Base-by-base conservation (phyloP, 257 asterid species). In the Solanum habrochaites region DNA sequence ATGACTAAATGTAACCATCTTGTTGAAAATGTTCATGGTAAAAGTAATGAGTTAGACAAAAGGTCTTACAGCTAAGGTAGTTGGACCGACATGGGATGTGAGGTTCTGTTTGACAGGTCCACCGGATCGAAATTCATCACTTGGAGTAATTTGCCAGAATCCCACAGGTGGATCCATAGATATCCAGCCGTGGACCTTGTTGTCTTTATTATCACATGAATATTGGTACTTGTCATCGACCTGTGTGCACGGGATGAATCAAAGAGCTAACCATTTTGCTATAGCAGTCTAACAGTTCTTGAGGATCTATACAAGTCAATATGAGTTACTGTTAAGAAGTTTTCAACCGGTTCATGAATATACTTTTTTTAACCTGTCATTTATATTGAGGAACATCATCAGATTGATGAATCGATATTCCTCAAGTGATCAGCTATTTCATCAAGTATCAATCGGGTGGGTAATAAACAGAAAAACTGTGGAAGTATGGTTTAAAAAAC, bases 161-260 rank as follows among this genome's bases (percentile, higher is more conserved):
- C 98, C 97, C 40, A 93, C 93, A 6, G 88, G 80, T 18, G 92
- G 93, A 82, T 93, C 93, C 94, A 86, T 87, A 86, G 94, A 94
- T 88, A 94, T 93, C 98, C 97, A 95, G 35, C 97, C 98, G 13
- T 95, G 98, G 69, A 92, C 96, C 88, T 89, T 90, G 42, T 90
- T 91, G 78, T 94, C 96, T 87, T 92, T 91, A 87, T 94, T 92
- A 21, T 91, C 97, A 40, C 93, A 89, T 5, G 98, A 90, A 77
- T 94, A 95, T 85, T 91, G 93, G 84, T 95, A 95, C 87, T 95
- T 95, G 89, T 95, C 98, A 87, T 95, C 98, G 85, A 95, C 97
- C 97, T 93, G 87, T 86, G 32, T 78, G 80, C 87, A 86, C 3
- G 72, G 21, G 40, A 81, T 81, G 69, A 49, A 29, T 81, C 43